Conservation (phyloP, 257 asterid species). For the Scutellaria minor region DNA sequence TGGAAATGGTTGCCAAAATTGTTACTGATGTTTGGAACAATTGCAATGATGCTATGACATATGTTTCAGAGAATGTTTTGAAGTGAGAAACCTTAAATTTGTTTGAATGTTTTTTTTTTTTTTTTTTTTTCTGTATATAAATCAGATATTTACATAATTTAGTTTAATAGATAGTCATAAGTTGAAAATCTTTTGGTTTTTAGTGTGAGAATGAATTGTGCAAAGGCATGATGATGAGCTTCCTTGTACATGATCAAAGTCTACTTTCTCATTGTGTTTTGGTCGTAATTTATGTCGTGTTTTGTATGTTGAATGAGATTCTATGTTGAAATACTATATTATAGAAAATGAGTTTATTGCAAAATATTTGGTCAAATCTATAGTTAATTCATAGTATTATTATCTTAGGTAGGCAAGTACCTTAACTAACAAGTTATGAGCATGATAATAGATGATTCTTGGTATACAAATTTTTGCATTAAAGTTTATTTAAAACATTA, state of each 20-base stretch:
- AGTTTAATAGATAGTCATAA: neutral
- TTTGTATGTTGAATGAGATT: neutral
- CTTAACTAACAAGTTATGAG: neutral
- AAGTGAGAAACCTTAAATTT: conserved; percentile 14
- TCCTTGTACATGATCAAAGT: conserved; percentile 17
- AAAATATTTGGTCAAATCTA: neutral
- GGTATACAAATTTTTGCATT: neutral
- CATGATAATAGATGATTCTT: neutral
- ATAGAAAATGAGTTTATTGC: neutral
- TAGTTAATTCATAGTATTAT: neutral
- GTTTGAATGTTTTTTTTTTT: too few relatives aligned
- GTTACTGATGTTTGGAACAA: conserved; percentile 47
- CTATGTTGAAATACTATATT: too few relatives aligned
- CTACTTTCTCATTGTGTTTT: conserved; percentile 11
- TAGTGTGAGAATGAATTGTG: conserved; percentile 3
- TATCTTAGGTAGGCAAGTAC: neutral
- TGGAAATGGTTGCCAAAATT: conserved; percentile 48
- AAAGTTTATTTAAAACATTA: neutral
- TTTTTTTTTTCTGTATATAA: neutral
- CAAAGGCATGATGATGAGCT: neutral
- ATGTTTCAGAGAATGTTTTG: conserved; percentile 47
- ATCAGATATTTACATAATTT: neutral
- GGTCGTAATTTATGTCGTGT: neutral
- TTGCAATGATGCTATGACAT: conserved; percentile 55
- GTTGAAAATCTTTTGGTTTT: neutral